Conservation (phyloP, 164 flowering plant genomes). For the Vitis cinerea region DNA sequence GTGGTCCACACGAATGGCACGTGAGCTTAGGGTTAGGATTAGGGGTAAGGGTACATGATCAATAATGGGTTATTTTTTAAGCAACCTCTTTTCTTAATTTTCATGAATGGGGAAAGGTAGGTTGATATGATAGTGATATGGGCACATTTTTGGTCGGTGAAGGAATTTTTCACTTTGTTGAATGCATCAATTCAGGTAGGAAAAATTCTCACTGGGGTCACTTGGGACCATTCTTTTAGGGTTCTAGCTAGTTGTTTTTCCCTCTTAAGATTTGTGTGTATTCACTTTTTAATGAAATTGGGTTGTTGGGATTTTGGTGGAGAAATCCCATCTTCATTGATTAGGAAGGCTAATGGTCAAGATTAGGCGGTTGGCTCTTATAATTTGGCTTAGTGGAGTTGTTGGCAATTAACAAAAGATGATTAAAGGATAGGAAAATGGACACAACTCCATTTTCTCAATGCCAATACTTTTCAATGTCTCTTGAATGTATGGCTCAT, state of each 20-base stretch:
- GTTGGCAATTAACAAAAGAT: conserved; percentile 6
- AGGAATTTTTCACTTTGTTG: conserved; percentile 9
- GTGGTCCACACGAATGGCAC: conserved; percentile 5
- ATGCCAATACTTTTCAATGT: background rate
- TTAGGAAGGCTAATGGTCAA: conserved; percentile 1
- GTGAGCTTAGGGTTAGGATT: conserved; percentile 13
- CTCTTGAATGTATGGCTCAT: background rate
- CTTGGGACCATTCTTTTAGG: conserved; percentile 5
- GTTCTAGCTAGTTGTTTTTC: background rate
- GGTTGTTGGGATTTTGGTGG: background rate
- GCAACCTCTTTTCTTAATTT: conserved; percentile 7
- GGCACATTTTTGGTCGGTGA: conserved; percentile 20
- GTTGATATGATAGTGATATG: conserved; percentile 14
- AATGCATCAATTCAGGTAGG: conserved; percentile 32
- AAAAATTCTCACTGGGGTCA: conserved; percentile 9
- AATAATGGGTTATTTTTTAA: background rate
- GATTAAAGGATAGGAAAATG: background rate
- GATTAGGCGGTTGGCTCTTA: background rate
- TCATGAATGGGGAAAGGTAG: conserved; percentile 12
- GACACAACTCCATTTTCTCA: background rate
- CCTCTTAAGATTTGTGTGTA: no score
- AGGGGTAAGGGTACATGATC: background rate
- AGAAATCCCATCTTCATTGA: background rate
- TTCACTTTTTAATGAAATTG: background rate
- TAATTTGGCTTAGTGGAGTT: conserved; percentile 12